Base-by-base conservation (phyloP, 805 yeast genomes). In the Candida boidinii region DNA sequence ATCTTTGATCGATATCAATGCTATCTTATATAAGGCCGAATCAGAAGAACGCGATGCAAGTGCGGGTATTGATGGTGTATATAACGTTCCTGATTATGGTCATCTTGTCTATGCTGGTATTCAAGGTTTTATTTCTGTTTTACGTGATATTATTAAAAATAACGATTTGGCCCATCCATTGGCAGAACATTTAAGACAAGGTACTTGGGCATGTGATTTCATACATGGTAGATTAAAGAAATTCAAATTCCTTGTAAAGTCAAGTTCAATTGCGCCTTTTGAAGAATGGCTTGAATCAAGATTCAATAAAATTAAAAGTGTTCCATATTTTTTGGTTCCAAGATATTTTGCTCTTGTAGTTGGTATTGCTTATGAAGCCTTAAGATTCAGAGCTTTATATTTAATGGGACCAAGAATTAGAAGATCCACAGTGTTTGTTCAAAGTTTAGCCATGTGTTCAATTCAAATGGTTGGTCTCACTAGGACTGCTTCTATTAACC, bases 201-300 rank as follows among this genome's bases (percentile, higher is more conserved):
- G 97, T 1, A 55, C 64, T 24, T 90, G 98, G 98, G 94, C 97
- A 0, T 61, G 87, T 23, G 96, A 86, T 48, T 83, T 74, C 52
- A 63, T 79, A 15, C 68, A 73, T 2, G 58, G 68, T 33, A 66
- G 98, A 34, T 57, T 87, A 31, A 60, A 64, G 24, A 70, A 75
- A 42, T 85, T 73, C 44, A 53, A 46, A 28, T 13, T 10, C 5
- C n/a, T n/a, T n/a, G 27, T 33, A 14, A 56, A 59, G 7, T 59
- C 69, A 4, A 60, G 66, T 4, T 72, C 73, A n/a, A 51, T 83
- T 15, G 47, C 48, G 5, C 63, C 58, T n/a, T 76, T 85, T 46
- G 73, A 64, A 36, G 63, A 60, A 1, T 92, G 96, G 96, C 58
- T 90, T 26, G 60, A 58, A 21, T 53, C 70, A 2, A 66, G 96